A percentile compares a stretch with the other conserved stretches of the same genome.
Conservation (phyloP, 2,329 filamentous ascomycete genomes). For the Teratosphaeria epicoccoides region DNA sequence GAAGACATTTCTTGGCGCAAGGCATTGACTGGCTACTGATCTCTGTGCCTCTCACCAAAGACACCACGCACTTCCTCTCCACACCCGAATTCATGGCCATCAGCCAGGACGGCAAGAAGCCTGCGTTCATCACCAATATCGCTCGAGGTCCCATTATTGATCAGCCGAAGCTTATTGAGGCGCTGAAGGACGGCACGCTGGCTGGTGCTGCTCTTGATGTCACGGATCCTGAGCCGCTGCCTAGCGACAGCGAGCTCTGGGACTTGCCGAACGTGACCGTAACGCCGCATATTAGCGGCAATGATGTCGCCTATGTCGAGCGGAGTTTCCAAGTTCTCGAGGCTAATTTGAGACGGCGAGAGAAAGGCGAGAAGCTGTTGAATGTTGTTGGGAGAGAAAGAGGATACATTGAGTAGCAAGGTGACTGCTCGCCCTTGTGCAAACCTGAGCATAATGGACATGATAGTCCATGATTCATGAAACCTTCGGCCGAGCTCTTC, state of each 20-base stretch:
- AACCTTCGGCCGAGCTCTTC: too few relatives aligned
- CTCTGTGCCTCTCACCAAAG: conserved; percentile 45
- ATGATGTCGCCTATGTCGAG: conserved; percentile 44
- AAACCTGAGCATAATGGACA: too few relatives aligned
- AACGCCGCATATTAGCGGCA: conserved; percentile 54
- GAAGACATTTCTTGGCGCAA: conserved; percentile 45
- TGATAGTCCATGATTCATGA: too few relatives aligned
- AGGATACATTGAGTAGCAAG: conserved; percentile 40
- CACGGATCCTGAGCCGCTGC: conserved; percentile 68
- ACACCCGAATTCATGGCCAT: conserved; percentile 40
- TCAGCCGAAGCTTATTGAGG: conserved; percentile 51
- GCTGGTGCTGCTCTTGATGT: conserved; percentile 66
- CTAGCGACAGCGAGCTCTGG: conserved; percentile 59
- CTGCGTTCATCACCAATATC: conserved; percentile 57
- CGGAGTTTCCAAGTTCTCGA: conserved; percentile 49
- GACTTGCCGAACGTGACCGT: conserved; percentile 57
- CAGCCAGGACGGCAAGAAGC: conserved; percentile 19
- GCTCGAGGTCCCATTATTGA: conserved; percentile 55
- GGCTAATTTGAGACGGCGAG: conserved; percentile 44
- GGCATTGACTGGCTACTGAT: conserved; percentile 49
- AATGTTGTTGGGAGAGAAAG: conserved; percentile 51
- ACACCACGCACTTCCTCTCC: conserved; percentile 46
- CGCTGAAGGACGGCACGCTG: conserved; percentile 46
- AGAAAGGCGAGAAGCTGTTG: conserved; percentile 45
- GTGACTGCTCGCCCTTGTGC: too few relatives aligned